Base-by-base conservation (phyloP, 345 rosid species). In the Combretum micranthum region DNA sequence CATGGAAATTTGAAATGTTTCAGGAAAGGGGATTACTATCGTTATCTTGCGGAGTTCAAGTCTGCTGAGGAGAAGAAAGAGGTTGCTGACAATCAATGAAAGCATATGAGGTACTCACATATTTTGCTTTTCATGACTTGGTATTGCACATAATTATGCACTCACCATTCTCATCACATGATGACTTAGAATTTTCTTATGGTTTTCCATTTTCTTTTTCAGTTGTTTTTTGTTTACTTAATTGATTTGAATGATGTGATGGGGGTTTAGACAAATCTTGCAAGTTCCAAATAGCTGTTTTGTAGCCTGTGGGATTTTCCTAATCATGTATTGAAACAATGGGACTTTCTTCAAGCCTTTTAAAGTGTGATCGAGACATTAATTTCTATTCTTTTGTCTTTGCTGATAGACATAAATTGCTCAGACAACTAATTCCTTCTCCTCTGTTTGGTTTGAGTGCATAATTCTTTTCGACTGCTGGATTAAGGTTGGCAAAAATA, bases 1-100 rank as follows among this genome's bases (percentile, higher is more conserved):
- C 13, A 48, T 42, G 46, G 52, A 19, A 13, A 20, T 71, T 20
- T 32, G 6, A 26, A 21, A 53, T 20, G 20, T 45, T 42, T 59
- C 59, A 81, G 83, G 86, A 81, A 78, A 67, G 86, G 83, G 61
- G 83, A 81, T 57, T 81, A 81, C 53, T 78, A 76, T 42, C 70
- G 83, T 14, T 81, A 81, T 68, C 77, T 81, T 55, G 81, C 86
- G 3, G 83, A 81, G 60, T 81, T 81, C 59, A 78, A 73, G 61
- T 15, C 44, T n/a, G 73, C 65, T 53, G 64, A 70, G 47, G 76
- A 69, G 53, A 80, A 76, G 22, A 72, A 75, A 25, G 81, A 73
- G 66, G 81, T 72, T 63, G 81, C 77, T 52, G 70, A 72, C 69
- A 62, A 44, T 81, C 86, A 15, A 60, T 70, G 79, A 67, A 75